Conservation (phyloP, 352 stramenopile species). For the Globisporangium lucens region DNA sequence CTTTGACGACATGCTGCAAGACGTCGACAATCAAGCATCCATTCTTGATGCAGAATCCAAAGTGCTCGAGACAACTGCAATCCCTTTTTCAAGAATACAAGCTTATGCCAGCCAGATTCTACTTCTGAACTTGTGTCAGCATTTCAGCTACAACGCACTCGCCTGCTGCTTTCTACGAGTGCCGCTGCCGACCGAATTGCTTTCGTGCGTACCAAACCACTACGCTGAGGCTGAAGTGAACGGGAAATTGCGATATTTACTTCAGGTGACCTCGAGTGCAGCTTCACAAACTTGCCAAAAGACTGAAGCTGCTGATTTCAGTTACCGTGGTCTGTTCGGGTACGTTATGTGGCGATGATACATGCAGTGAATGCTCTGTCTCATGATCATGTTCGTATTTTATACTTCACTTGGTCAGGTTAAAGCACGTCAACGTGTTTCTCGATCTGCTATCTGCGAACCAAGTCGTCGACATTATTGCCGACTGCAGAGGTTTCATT, state of each 20-base stretch:
- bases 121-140: conserved; percentile 57
- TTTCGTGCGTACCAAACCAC: conserved; percentile 20
- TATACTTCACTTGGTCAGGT: neutral
- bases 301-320: conserved; percentile 1
- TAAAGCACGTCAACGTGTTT: conserved; percentile 24
- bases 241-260: neutral
- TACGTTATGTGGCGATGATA: neutral
- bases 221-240: conserved; percentile 21
- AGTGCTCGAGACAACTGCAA: conserved; percentile 9
- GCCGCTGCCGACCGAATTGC: conserved; percentile 24
- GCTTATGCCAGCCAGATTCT: conserved; percentile 45
- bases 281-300: conserved; percentile 8
- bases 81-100: conserved; percentile 33
- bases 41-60: conserved; percentile 18
- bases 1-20: conserved; percentile 34
- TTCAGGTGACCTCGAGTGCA: conserved; percentile 20
- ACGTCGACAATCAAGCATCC: conserved; percentile 26
- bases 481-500: conserved; percentile 31
- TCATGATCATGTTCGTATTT: neutral
- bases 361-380: neutral
- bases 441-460: conserved; percentile 27
- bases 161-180: conserved; percentile 42
- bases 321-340: conserved; percentile 11
- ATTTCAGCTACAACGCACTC: conserved; percentile 44
- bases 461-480: conserved; percentile 30